These are phyloP conservation scores for Eustoma russellianum DNA, from an alignment of 257 asterid species.

Conservation along the genomic window DNA sequence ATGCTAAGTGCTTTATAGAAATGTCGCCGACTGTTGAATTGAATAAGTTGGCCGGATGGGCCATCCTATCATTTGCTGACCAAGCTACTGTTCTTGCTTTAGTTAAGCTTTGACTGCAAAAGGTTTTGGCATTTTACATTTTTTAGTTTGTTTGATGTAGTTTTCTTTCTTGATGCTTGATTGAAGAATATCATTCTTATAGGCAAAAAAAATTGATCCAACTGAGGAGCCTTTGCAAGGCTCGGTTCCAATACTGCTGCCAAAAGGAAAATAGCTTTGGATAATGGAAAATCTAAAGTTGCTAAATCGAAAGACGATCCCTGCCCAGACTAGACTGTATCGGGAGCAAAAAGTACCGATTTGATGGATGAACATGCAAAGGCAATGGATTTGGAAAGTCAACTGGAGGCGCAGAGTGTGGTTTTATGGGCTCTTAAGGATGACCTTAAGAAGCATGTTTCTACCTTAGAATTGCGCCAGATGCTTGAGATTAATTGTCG, in stretches of 20 bases:
- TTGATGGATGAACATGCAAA: slow-evolving; percentile 23
- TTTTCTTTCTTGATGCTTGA: slow-evolving; percentile 13
- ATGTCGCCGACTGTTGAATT: slow-evolving; percentile 32
- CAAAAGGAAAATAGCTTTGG: slow-evolving; percentile 53
- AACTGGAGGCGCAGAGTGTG: slow-evolving; percentile 62
- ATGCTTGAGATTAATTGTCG: slow-evolving; percentile 86
- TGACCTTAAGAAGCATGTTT: slow-evolving; percentile 73
- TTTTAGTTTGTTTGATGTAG: not conserved
- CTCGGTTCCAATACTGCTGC: slow-evolving; percentile 44
- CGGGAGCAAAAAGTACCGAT: slow-evolving; percentile 14
- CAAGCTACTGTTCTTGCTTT: slow-evolving; percentile 46
- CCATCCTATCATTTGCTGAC: slow-evolving; percentile 49
- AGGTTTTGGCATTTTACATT: slow-evolving; percentile 28
- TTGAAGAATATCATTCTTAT: slow-evolving; percentile 14
- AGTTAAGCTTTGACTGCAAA: slow-evolving; percentile 34
- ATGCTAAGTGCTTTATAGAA: slow-evolving; percentile 82
- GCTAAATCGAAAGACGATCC: slow-evolving; percentile 40
- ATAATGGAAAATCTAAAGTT: slow-evolving; percentile 37
- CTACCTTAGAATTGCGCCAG: slow-evolving; percentile 66
- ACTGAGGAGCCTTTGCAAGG: slow-evolving; percentile 30
- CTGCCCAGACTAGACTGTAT: slow-evolving; percentile 22
- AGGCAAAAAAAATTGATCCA: slow-evolving; percentile 33
- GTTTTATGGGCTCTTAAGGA: slow-evolving; percentile 83
- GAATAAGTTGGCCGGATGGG: slow-evolving; percentile 67
- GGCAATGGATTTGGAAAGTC: slow-evolving; percentile 35